A percentile compares a stretch with the other conserved stretches of the same genome.
Evolutionary conservation across 1,284 basidiomycete species (phyloP).

Genomic region (Sanguinoderma infundibulare): DNA sequence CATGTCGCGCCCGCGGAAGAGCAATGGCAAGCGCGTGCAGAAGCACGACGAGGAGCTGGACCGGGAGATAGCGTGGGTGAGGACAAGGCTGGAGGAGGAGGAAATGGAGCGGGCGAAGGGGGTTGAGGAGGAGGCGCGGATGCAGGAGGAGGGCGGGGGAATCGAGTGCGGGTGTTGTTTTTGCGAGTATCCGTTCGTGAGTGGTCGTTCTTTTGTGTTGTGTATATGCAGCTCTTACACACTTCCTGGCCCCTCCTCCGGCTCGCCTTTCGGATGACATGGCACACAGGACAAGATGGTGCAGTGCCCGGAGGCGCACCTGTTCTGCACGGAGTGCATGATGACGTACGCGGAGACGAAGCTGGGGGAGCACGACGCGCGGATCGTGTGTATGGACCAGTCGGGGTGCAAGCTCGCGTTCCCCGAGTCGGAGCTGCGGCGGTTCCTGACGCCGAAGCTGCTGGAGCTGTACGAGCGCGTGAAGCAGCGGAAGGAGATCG

Average conservation of each 20-base stretch:
- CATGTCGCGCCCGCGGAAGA: slow-evolving; percentile 41
- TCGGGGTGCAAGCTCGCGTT: slow-evolving; percentile 75
- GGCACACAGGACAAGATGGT: slow-evolving; percentile 71
- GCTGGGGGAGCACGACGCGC: slow-evolving; percentile 43
- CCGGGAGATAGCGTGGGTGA: slow-evolving; percentile 49
- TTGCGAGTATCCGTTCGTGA: slow-evolving; percentile 67
- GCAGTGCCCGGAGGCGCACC: slow-evolving; percentile 78
- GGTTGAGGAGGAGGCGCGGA: slow-evolving; percentile 39
- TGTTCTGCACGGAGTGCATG: slow-evolving; percentile 57
- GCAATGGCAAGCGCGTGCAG: slow-evolving; percentile 32
- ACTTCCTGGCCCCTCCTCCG: too few relatives aligned
- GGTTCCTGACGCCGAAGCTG: slow-evolving; percentile 66
- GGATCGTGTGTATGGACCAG: slow-evolving; percentile 82
- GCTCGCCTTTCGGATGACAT: neutral
- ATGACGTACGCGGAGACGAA: slow-evolving; percentile 38
- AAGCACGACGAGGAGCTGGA: slow-evolving; percentile 40
- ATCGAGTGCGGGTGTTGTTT: slow-evolving; percentile 90
- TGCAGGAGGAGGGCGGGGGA: slow-evolving; percentile 46
- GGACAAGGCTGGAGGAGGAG: slow-evolving; percentile 39
- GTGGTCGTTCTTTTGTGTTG: slow-evolving; percentile 33
- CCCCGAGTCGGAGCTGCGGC: slow-evolving; percentile 65
- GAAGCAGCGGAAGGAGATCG: slow-evolving; percentile 77
- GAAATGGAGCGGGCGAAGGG: slow-evolving; percentile 36
- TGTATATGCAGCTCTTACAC: slow-evolving; percentile 1
- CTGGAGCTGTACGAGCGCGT: slow-evolving; percentile 77